Evolutionary conservation across 2,329 filamentous ascomycete genomes (phyloP).

Genomic region (Aspergillus piperis): DNA sequence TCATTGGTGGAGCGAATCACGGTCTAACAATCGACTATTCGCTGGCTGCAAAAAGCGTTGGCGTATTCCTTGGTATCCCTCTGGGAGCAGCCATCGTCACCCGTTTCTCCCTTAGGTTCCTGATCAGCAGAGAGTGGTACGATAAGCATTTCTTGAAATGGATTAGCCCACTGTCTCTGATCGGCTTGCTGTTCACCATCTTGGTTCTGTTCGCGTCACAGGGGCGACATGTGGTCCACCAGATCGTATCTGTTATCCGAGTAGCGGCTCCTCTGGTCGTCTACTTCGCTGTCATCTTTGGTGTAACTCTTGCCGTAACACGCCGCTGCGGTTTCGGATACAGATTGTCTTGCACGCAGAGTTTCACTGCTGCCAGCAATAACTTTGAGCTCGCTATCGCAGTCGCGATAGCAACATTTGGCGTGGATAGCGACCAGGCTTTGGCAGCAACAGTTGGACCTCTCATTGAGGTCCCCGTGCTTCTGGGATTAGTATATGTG

Average conservation of each 20-base stretch:
- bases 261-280: slow-evolving; percentile 79
- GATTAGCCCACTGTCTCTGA: slow-evolving; percentile 71
- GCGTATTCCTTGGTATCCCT: slow-evolving; percentile 81
- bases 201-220: slow-evolving; percentile 83
- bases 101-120: slow-evolving; percentile 60
- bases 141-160: slow-evolving; percentile 68
- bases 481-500: slow-evolving; percentile 75
- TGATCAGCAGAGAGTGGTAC: slow-evolving; percentile 64
- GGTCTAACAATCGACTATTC: slow-evolving; percentile 58
- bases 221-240: slow-evolving; percentile 72
- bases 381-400: slow-evolving; percentile 93
- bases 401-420: slow-evolving; percentile 79
- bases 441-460: slow-evolving; percentile 82
- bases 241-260: slow-evolving; percentile 79
- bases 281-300: slow-evolving; percentile 78
- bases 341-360: slow-evolving; percentile 70
- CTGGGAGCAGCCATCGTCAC: slow-evolving; percentile 78
- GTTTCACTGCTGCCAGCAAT: slow-evolving; percentile 87
- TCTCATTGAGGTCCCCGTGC: slow-evolving; percentile 80
- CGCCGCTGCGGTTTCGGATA: slow-evolving; percentile 74
- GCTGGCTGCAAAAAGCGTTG: slow-evolving; percentile 75
- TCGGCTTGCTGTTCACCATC: slow-evolving; percentile 85
- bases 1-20: slow-evolving; percentile 60
- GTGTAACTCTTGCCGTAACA: slow-evolving; percentile 63
- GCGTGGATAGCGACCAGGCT: slow-evolving; percentile 74